These are phyloP conservation scores for Arctium minus DNA, from an alignment of 129 eudicot genomes.

Conservation along the genomic window DNA sequence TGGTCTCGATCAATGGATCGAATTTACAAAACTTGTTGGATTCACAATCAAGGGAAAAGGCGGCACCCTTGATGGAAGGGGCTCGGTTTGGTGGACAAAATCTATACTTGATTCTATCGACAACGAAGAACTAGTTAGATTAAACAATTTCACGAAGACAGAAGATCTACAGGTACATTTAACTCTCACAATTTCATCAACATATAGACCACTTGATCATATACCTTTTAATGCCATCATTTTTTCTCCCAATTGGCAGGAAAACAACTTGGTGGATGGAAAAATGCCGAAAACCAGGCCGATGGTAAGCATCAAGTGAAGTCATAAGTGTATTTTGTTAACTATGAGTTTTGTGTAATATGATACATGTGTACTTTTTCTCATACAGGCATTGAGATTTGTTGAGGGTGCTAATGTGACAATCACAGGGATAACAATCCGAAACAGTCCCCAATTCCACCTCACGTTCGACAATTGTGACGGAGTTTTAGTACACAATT, in stretches of 20 bases:
- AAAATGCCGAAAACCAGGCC: conserved; percentile 62
- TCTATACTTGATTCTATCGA: conserved; percentile 38
- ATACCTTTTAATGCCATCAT: neutral
- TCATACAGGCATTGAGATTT: conserved; percentile 68
- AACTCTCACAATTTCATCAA: neutral
- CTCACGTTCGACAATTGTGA: conserved; percentile 74
- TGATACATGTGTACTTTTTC: neutral
- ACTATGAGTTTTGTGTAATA: conserved; percentile 7
- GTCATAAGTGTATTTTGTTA: neutral
- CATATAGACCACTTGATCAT: neutral
- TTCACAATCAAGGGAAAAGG: conserved; percentile 70
- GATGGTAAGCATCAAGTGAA: conserved; percentile 54
- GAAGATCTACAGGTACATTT: conserved; percentile 40
- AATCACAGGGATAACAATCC: conserved; percentile 82
- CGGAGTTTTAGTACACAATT: conserved; percentile 55
- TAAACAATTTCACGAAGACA: conserved; percentile 25
- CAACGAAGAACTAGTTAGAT: conserved; percentile 37
- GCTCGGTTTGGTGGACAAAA: conserved; percentile 74
- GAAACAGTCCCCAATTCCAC: conserved; percentile 80
- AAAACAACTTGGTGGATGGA: conserved; percentile 34
- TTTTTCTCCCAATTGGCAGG: conserved; percentile 35
- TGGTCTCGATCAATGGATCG: conserved; percentile 68
- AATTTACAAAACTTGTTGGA: conserved; percentile 67
- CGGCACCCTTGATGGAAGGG: conserved; percentile 77
- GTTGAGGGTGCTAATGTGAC: conserved; percentile 70